These are phyloP conservation scores for Mediolabrus comicus DNA, from an alignment of 108 stramenopile species.

Conservation along the genomic window DNA sequence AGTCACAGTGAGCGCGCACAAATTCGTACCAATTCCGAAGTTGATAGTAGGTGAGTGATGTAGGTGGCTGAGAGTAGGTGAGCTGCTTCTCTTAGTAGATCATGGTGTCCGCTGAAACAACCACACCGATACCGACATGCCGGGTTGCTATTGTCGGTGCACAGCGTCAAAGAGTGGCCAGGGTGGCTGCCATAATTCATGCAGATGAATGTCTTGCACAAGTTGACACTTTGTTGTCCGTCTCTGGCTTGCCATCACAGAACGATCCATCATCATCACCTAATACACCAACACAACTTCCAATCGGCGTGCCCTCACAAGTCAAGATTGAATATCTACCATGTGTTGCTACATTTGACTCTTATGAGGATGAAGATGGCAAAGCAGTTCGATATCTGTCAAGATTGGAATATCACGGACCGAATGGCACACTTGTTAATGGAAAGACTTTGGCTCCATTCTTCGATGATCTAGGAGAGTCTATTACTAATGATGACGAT, in stretches of 20 bases:
- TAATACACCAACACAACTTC: conserved; percentile 1
- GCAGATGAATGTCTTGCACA: not conserved
- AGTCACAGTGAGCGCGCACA: too few species aligned
- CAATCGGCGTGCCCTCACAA: conserved; percentile 9
- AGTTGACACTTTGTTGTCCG: not conserved
- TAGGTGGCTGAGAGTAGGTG: too few species aligned
- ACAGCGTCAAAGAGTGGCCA: conserved; percentile 41
- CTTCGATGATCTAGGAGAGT: conserved; percentile 33
- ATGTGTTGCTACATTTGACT: conserved; percentile 70
- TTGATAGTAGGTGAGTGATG: too few species aligned
- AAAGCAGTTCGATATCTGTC: conserved; percentile 57
- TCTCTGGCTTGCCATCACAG: not conserved
- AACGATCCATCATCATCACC: not conserved
- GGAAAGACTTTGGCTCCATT: conserved; percentile 60
- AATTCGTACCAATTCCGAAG: too few species aligned
- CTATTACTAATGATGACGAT: not conserved
- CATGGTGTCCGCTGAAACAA: not conserved
- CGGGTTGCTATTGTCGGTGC: conserved; percentile 50
- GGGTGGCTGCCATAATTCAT: conserved; percentile 30
- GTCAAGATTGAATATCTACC: conserved; percentile 59
- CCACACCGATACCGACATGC: conserved; percentile 10
- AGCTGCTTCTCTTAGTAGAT: too few species aligned
- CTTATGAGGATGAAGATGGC: conserved; percentile 58
- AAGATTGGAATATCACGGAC: conserved; percentile 64
- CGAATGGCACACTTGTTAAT: conserved; percentile 42